Evolutionary conservation across 139 green algal species (phyloP), one percentile per base, ranked within the genome.

Genomic region (Coelastrella sp.): DNA sequence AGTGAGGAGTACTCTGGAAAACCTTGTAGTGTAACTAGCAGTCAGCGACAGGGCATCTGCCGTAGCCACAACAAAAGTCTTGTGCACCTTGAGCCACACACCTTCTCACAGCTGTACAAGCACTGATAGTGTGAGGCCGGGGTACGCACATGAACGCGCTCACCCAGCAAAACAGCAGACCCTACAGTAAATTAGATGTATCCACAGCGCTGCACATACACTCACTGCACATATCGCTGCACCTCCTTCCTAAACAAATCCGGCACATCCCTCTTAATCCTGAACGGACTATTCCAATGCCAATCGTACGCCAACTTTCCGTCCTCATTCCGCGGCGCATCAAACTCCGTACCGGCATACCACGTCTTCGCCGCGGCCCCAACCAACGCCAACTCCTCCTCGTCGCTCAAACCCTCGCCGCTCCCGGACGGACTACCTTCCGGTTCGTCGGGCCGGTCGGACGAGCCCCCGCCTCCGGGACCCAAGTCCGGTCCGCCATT

Each of bases 221-320:
- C 16, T 23, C 17, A 66, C 56, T 65, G 78, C 56, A 84, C 78
- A 84, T 94, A 94, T 4, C 93, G 92, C 77, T 93, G 83, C 20
- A 95, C 64, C 84, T 95, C 93, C 75, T 95, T 94, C 83, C 93
- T 93, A 87, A 93, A 93, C 90, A 91, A 92, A 71, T 94, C 92
- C 4, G 94, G 94, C 66, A 94, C 75, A 57, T 95, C 90, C 47
- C 75, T 73, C 82, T 90, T 90, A 3, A 96, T 56, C 23, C 76
- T 87, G 65, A 93, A 95, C 7, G 94, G 94, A 88, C 94, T 95
- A 80, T 94, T 94, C 94, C 94, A 96, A 79, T 96, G 94, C 94
- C 94, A 96, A 4, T 89, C 92, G n/a, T 90, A 19, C 14, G 16
- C 32, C 61, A 94, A 92, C 2, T 60, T 83, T 22, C 93, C 93